Evolutionary conservation across 495 filamentous ascomycete genomes (phyloP).

Genomic region (Penicillium lagena): DNA sequence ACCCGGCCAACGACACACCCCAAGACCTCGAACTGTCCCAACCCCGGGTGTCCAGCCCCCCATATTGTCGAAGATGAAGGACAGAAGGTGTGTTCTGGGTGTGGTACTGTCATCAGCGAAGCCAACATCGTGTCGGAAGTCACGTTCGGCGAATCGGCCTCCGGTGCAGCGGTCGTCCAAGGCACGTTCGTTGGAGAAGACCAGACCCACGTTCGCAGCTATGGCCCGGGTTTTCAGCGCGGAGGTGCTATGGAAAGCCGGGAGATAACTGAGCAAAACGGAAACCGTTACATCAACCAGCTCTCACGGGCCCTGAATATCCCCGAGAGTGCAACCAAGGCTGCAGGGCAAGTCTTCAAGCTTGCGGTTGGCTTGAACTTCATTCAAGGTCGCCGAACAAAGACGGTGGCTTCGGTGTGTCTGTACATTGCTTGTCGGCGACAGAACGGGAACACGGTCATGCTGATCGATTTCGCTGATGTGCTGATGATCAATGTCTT

Average conservation of each 20-base stretch:
- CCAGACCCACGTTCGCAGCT: conserved; percentile 60
- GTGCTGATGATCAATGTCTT: conserved; percentile 81
- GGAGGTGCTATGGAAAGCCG: conserved; percentile 54
- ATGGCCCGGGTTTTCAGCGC: conserved; percentile 51
- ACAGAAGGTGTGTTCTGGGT: conserved; percentile 63
- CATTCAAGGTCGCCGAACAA: conserved; percentile 79
- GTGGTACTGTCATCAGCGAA: conserved; percentile 75
- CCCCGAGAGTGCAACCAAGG: conserved; percentile 49
- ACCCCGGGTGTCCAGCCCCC: conserved; percentile 41
- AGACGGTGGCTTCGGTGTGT: conserved; percentile 76
- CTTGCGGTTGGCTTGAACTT: conserved; percentile 70
- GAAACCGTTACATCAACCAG: conserved; percentile 45
- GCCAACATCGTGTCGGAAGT: conserved; percentile 87
- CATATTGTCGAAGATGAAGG: conserved; percentile 50
- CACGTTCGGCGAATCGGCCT: conserved; percentile 75
- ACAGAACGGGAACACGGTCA: conserved; percentile 53
- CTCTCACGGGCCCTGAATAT: conserved; percentile 49
- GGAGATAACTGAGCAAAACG: conserved; percentile 65
- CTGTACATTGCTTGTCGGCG: conserved; percentile 80
- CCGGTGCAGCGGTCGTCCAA: conserved; percentile 85
- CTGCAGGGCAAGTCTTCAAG: conserved; percentile 68
- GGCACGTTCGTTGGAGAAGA: conserved; percentile 80
- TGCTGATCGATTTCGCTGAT: conserved; percentile 96
- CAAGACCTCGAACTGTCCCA: conserved; percentile 39
- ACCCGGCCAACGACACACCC: conserved; percentile 33